These are phyloP conservation scores for Sequoia sempervirens DNA, from an alignment of 75 land plant species.

Conservation along the genomic window DNA sequence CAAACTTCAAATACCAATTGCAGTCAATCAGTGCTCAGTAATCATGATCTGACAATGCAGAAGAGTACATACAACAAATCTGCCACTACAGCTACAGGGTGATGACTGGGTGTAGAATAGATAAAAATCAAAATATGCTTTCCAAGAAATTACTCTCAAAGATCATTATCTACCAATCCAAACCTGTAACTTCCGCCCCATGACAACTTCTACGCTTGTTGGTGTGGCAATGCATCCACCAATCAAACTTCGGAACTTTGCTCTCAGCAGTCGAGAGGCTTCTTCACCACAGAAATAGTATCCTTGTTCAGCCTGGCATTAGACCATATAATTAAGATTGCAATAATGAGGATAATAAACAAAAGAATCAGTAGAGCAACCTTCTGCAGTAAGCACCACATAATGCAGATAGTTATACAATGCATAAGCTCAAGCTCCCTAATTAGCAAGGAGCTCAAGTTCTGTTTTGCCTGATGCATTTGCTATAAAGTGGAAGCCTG, in stretches of 20 bases:
- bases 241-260: conserved; percentile 60
- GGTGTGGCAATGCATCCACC: conserved; percentile 41
- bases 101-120: background rate
- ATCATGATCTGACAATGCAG: background rate
- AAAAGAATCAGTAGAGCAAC: background rate
- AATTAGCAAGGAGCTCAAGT: background rate
- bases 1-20: background rate
- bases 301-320: conserved; percentile 68
- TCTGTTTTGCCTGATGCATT: background rate
- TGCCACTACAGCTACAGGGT: background rate
- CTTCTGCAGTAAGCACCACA: background rate
- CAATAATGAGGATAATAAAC: background rate
- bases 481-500: background rate
- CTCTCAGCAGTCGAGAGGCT: conserved; percentile 35
- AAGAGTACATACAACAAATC: background rate
- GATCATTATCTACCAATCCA: background rate
- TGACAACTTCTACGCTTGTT: conserved; percentile 78
- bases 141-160: background rate
- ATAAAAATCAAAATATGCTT: background rate
- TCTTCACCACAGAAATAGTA: conserved; percentile 66
- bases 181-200: conserved; percentile 85
- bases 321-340: background rate
- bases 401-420: background rate
- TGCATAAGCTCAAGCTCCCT: background rate
- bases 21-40: background rate